Percentiles rank a stretch among this genome's conserved stretches.
Evolutionary conservation across 129 eudicot species (phyloP).

Genomic region (Apium graveolens): DNA sequence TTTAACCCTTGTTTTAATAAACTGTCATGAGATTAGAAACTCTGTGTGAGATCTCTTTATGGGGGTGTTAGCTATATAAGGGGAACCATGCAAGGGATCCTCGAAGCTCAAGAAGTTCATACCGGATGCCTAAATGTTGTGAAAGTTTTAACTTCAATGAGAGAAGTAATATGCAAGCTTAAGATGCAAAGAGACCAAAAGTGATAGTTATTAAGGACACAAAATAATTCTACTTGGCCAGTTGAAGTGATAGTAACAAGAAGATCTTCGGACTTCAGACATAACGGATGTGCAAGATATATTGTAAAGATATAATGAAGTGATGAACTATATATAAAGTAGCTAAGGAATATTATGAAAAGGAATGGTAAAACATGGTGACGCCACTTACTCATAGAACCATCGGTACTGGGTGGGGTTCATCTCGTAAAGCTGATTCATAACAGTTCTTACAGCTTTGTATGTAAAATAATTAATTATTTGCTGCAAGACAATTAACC

Average conservation of each 20-base stretch:
- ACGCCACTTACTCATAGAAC: constrained; percentile 77
- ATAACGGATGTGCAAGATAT: not conserved
- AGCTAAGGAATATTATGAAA: not conserved
- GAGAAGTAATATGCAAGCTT: not conserved
- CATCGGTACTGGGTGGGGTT: constrained; percentile 84
- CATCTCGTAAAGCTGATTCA: constrained; percentile 97
- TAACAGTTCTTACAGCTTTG: constrained; percentile 95
- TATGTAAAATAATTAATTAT: constrained; percentile 75
- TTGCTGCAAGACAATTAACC: constrained; percentile 51
- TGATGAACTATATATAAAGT: not conserved
- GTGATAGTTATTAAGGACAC: not conserved
- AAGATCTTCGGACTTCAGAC: not conserved
- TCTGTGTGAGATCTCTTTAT: not conserved
- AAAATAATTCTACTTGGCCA: not conserved
- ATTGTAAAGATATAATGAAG: not conserved
- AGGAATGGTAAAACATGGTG: constrained; percentile 1
- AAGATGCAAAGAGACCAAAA: not conserved
- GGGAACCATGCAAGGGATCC: not conserved
- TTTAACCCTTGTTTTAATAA: not conserved
- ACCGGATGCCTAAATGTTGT: not conserved
- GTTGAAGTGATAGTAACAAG: not conserved
- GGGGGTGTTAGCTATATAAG: not conserved
- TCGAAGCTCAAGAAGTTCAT: not conserved
- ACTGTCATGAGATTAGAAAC: not conserved
- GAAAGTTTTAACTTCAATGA: not conserved